Percentiles rank a stretch among this genome's conserved stretches.
Conservation (phyloP, 352 stramenopile genomes). For the Phytopythium chamaehyphon region DNA sequence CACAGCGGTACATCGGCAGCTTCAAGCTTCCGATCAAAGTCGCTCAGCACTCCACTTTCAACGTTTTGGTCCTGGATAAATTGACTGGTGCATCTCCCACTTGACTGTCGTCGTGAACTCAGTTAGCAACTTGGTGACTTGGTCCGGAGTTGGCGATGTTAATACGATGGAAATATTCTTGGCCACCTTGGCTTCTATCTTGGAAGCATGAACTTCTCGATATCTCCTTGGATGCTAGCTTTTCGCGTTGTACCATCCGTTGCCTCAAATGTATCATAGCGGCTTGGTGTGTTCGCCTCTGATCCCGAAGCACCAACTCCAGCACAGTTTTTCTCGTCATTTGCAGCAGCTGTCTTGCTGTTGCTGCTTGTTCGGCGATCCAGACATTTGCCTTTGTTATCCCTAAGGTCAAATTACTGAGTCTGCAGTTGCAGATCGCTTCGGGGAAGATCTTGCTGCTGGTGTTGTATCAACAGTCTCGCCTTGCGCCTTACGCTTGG, state of each 20-base stretch:
- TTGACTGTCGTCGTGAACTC: constrained; percentile 32
- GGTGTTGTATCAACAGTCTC: no score
- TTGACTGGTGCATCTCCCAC: constrained; percentile 46
- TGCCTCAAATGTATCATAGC: constrained; percentile 46
- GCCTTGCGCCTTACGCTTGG: constrained; percentile 14
- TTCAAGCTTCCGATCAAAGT: constrained; percentile 60
- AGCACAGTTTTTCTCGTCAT: not conserved
- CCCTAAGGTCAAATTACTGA: not conserved
- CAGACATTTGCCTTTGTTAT: not conserved
- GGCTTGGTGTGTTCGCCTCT: not conserved
- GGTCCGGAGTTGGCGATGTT: constrained; percentile 23
- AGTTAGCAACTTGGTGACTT: constrained; percentile 31
- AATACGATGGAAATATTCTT: not conserved
- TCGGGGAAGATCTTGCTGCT: no score
- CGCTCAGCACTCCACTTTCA: constrained; percentile 19
- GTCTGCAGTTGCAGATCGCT: not conserved
- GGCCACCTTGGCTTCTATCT: no score
- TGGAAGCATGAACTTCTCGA: constrained; percentile 76
- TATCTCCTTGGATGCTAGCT: constrained; percentile 47
- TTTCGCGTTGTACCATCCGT: constrained; percentile 47
- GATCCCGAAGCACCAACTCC: not conserved
- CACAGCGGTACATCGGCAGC: constrained; percentile 47
- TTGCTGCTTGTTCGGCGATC: not conserved
- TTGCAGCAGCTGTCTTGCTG: not conserved
- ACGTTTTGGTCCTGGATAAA: constrained; percentile 23